Percentiles rank a stretch among this genome's conserved stretches.
These are phyloP conservation scores for Podospora australis DNA, from an alignment of 495 filamentous ascomycete genomes.

Conservation along the genomic window DNA sequence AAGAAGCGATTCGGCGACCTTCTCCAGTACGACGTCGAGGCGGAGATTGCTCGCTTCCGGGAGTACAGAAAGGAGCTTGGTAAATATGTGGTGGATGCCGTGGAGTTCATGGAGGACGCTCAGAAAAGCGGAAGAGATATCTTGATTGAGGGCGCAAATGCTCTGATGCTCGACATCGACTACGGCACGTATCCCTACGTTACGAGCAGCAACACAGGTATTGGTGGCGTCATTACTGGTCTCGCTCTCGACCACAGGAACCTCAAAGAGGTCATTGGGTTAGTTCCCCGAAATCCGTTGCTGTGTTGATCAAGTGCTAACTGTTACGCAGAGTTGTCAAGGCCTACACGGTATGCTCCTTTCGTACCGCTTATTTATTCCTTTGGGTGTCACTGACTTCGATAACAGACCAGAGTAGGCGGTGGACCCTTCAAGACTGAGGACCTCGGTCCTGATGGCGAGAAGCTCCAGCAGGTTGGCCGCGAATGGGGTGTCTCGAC, in stretches of 20 bases:
- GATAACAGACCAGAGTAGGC: conserved; percentile 54
- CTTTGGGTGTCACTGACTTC: no score
- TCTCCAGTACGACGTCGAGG: conserved; percentile 68
- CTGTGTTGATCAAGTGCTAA: conserved; percentile 3
- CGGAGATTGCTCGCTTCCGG: conserved; percentile 61
- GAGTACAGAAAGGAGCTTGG: conserved; percentile 62
- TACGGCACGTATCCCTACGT: conserved; percentile 77
- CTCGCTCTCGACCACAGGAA: conserved; percentile 50
- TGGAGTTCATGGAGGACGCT: conserved; percentile 50
- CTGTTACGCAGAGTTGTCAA: conserved; percentile 63
- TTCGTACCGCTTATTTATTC: no score
- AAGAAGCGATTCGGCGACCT: conserved; percentile 70
- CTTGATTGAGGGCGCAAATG: conserved; percentile 84
- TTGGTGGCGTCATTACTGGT: conserved; percentile 73
- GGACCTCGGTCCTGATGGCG: conserved; percentile 51
- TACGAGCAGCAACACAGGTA: conserved; percentile 68
- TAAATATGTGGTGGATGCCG: conserved; percentile 63
- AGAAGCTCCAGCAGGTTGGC: conserved; percentile 41
- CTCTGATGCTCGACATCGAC: conserved; percentile 51
- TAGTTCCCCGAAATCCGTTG: neutral
- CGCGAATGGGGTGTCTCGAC: conserved; percentile 69
- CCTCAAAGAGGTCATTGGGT: conserved; percentile 42
- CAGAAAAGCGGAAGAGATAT: conserved; percentile 57
- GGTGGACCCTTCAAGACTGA: conserved; percentile 84
- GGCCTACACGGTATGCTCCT: conserved; percentile 41